Conservation (phyloP, 2,329 filamentous ascomycete species). For the Xylaria sp. region DNA sequence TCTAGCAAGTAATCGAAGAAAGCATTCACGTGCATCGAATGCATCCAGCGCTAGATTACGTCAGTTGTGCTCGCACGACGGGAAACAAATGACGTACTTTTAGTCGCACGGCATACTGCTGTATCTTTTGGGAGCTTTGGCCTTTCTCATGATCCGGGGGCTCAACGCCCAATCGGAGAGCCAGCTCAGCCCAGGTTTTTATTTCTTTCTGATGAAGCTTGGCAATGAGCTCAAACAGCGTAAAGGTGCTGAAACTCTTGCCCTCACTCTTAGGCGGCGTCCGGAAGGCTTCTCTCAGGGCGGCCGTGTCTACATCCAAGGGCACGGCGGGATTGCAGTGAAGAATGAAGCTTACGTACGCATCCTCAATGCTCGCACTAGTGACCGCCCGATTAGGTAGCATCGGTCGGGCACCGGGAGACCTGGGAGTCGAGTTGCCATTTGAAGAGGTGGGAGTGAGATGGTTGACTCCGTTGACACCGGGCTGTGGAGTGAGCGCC, state of each 20-base stretch:
- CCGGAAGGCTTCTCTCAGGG: conserved; percentile 77
- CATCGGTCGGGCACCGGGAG: conserved; percentile 37
- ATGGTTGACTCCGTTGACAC: conserved; percentile 37
- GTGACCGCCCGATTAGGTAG: conserved; percentile 73
- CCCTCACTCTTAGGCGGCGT: conserved; percentile 85
- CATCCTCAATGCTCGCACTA: conserved; percentile 75
- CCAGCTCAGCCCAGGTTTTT: conserved; percentile 91
- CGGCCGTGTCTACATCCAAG: conserved; percentile 69
- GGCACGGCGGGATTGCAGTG: conserved; percentile 88
- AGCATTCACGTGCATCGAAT: conserved; percentile 91
- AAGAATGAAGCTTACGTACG: conserved; percentile 84
- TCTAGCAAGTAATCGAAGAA: conserved; percentile 90
- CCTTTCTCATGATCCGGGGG: conserved; percentile 81
- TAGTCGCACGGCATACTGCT: conserved; percentile 89
- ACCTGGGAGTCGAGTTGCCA: conserved; percentile 38
- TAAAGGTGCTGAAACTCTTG: conserved; percentile 81
- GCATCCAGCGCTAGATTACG: conserved; percentile 78
- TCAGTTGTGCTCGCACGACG: conserved; percentile 43
- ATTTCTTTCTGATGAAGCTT: conserved; percentile 82
- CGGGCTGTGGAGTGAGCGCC: conserved; percentile 38
- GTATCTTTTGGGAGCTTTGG: conserved; percentile 90
- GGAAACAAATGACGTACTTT: conserved; percentile 63
- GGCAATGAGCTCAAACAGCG: conserved; percentile 77
- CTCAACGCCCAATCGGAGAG: conserved; percentile 85
- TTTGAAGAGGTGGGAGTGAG: conserved; percentile 37